Evolutionary conservation across 2,329 filamentous ascomycete species (phyloP), one percentile per base, ranked within the genome.

Genomic region (Colletotrichum sp.): DNA sequence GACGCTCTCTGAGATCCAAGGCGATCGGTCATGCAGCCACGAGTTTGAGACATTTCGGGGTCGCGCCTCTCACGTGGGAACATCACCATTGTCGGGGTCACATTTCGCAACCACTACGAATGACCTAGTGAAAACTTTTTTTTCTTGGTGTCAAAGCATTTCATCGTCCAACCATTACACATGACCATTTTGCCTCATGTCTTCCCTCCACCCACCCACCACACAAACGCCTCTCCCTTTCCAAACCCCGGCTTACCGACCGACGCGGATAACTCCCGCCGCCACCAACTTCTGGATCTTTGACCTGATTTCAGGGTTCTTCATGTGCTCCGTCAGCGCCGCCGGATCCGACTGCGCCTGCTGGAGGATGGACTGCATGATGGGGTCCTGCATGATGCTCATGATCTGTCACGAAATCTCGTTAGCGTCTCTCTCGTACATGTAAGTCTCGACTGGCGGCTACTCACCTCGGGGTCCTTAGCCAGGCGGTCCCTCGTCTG

Each of bases 281-380:
- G 95, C 95, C 77, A 98, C 93, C 79, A 98, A 87, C 87, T 98
- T 98, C 88, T 98, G 95, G 77, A 99, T 94, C 90, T 98, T 98
- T 79, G 90, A 90, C 74, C 92, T 90, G 78, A 99, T 94, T 72
- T 89, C 90, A 1, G 95, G 91, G 87, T 98, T 99, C 88, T 93
- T 94, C 94, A 99, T 98, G 85, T 99, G 97, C 84, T 99, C 96
- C 82, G 97, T 93, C 76, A 99, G 90, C 59, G 97, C 97, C 63
- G 93, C 93, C 21, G 97, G 97, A 80, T 99, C 94, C 69, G 91
- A 92, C 89, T 98, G 98, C 59, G 97, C 97, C 86, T 99, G 97
- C 84, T 98, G 96, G 70, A 98, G 91, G 78, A 98, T 98, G 77
- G 93, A 94, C 86, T 99, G 95, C 96, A 99, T 98, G 81, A 99